phyloP scores from a whole-genome alignment of 2,329 filamentous ascomycete genomes.

The Phymatotrichopsis omnivora region DNA sequence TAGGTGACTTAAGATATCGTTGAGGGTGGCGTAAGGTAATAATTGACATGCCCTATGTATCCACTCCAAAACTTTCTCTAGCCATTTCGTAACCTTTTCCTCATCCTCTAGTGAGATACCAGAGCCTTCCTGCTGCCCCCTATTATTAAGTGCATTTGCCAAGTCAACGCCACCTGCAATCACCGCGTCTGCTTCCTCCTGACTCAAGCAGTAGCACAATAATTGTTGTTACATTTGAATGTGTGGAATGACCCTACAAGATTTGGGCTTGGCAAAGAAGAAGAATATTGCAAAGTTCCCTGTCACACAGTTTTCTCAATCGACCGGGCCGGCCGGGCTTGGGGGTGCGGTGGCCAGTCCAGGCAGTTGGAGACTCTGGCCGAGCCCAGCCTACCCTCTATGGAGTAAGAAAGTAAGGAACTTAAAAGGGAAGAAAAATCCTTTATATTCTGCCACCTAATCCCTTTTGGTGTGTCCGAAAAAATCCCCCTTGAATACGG shows the following conservation, averaged over 20 bases:
- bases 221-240: conserved; percentile 6
- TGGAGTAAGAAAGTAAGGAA: no score
- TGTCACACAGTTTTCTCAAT: conserved; percentile 1
- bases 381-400: no score
- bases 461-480: no score
- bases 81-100: not conserved
- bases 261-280: conserved; percentile 7
- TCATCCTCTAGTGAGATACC: not conserved
- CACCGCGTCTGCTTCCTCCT: conserved; percentile 4
- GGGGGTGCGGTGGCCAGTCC: no score
- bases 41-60: no score
- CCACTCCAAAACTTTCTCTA: conserved; percentile 2
- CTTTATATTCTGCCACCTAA: no score
- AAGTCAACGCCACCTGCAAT: conserved; percentile 9
- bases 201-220: conserved; percentile 7
- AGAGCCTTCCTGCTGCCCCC: not conserved
- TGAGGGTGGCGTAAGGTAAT: no score
- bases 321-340: no score
- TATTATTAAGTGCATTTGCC: conserved; percentile 1
- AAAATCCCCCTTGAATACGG: no score
- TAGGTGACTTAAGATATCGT: no score
- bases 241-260: conserved; percentile 2
- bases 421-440: no score
- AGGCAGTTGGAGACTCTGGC: no score
- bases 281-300: conserved; percentile 13